Base-by-base conservation (phyloP, 306 rosid genomes). In the Amphicarpaea edgeworthii region DNA sequence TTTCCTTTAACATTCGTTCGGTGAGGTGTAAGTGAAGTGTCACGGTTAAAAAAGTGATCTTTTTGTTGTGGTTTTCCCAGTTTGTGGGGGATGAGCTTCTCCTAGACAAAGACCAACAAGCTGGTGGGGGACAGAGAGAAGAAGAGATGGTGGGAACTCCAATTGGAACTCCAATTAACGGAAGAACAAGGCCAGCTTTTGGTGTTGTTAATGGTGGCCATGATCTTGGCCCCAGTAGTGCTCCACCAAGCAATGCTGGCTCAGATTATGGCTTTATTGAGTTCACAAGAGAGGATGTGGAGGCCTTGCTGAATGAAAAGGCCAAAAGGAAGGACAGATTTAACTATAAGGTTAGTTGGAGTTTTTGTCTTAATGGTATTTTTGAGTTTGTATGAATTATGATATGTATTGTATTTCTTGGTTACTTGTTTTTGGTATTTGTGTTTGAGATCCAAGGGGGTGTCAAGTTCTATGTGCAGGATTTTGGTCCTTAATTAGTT, bases 211-310 rank as follows among this genome's bases (percentile, higher is more conserved):
- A 95, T 73, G 97, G 96, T 28, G 41, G 96, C 30, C 89, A 86
- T 19, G 93, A 92, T 50, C 79, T 90, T 75, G 78, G 92, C 78
- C 93, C 91, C 6, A 79, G 79, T 24, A 92, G 98, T 43, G 82
- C 93, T 80, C 98, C 99, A 38, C 86, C 88, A 34, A 95, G 99
- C 84, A 84, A 84, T 85, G 97, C 97, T 8, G 93, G 96, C 21
- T 95, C 97, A 11, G 99, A 95, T 62, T 85, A 85, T 59, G 96
- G 93, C 50, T 84, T 83, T 32, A 84, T 85, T 50, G 99, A 95
- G 84, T 95, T 95, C 79, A 85, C 92, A 28, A 92, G 96, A 84
- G 99, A 95, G 61, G 97, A 95, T 71, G 97, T 95, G 75, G 97
- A 90, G 49, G 91, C 93, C 24, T 62, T 95, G 84, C 72, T 95